These are phyloP conservation scores for Exophiala oligosperma DNA, from an alignment of 2,329 filamentous ascomycete species.

Conservation along the genomic window DNA sequence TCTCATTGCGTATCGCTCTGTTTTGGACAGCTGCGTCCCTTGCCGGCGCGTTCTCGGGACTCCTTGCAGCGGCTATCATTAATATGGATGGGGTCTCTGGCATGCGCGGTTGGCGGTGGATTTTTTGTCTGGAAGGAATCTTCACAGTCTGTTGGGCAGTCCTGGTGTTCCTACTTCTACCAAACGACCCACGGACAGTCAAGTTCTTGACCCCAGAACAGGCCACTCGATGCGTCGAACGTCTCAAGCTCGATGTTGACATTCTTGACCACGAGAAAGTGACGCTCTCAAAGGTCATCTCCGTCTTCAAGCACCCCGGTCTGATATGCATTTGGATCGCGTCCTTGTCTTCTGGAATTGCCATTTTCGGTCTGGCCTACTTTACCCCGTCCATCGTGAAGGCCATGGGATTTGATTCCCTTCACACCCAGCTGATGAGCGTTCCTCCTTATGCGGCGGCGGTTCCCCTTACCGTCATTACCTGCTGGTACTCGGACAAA, in stretches of 20 bases:
- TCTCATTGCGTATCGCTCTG: slow-evolving; percentile 44
- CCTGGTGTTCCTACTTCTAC: slow-evolving; percentile 44
- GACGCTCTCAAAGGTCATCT: slow-evolving; percentile 42
- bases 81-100: slow-evolving; percentile 55
- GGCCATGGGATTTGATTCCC: slow-evolving; percentile 35
- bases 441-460: slow-evolving; percentile 41
- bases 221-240: slow-evolving; percentile 41
- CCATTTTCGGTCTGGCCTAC: not conserved
- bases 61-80: slow-evolving; percentile 61
- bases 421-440: slow-evolving; percentile 40
- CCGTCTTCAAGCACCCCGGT: slow-evolving; percentile 23
- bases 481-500: slow-evolving; percentile 58
- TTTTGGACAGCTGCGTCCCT: slow-evolving; percentile 65
- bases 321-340: slow-evolving; percentile 54
- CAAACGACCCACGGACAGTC: slow-evolving; percentile 38
- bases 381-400: slow-evolving; percentile 30
- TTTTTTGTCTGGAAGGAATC: slow-evolving; percentile 56
- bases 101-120: slow-evolving; percentile 58
- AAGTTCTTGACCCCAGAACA: slow-evolving; percentile 41
- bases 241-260: slow-evolving; percentile 39
- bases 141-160: slow-evolving; percentile 43
- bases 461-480: slow-evolving; percentile 35
- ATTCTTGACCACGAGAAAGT: slow-evolving; percentile 43
- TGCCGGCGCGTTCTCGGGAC: slow-evolving; percentile 61
- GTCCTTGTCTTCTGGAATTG: slow-evolving; percentile 45